Evolutionary conservation across 805 yeast species (phyloP).

Genomic region (Starmerella vaccinii): DNA sequence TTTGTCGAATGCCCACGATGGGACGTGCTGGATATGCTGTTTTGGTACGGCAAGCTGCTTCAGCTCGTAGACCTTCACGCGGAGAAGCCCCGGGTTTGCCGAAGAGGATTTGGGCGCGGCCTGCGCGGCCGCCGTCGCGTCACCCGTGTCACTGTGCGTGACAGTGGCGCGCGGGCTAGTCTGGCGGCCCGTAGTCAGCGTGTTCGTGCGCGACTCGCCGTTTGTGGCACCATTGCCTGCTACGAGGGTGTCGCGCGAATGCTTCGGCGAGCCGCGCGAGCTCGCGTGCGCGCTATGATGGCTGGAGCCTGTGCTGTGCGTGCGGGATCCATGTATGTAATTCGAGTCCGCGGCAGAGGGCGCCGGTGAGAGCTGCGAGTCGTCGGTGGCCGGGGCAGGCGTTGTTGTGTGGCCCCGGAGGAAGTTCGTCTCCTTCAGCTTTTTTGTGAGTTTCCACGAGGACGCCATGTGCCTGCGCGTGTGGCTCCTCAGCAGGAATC

Average conservation of each 20-base stretch:
- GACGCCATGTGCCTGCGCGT: constrained; percentile 18
- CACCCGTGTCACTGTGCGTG: not conserved
- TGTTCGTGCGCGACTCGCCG: constrained; percentile 17
- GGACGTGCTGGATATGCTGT: constrained; percentile 35
- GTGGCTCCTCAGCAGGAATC: not conserved
- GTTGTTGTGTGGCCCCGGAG: constrained; percentile 20
- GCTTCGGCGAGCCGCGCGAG: not conserved
- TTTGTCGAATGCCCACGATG: constrained; percentile 30
- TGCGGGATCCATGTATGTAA: constrained; percentile 21
- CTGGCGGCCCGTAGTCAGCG: constrained; percentile 7
- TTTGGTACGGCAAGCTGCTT: constrained; percentile 33
- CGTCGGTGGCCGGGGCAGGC: not conserved
- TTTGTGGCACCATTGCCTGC: constrained; percentile 2
- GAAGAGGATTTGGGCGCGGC: constrained; percentile 5
- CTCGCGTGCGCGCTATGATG: not conserved
- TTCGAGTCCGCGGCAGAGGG: not conserved
- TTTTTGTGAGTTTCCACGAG: constrained; percentile 41
- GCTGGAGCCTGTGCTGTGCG: not conserved
- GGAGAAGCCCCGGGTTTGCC: constrained; percentile 36
- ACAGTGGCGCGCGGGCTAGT: not conserved
- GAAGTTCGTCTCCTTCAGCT: constrained; percentile 35
- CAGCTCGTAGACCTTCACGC: constrained; percentile 39
- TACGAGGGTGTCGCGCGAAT: constrained; percentile 14
- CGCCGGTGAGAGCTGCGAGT: not conserved
- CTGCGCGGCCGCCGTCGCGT: not conserved